A percentile compares a stretch with the other conserved stretches of the same genome.
Conservation (phyloP, 2,329 filamentous ascomycete species). For the Calonectria montana region DNA sequence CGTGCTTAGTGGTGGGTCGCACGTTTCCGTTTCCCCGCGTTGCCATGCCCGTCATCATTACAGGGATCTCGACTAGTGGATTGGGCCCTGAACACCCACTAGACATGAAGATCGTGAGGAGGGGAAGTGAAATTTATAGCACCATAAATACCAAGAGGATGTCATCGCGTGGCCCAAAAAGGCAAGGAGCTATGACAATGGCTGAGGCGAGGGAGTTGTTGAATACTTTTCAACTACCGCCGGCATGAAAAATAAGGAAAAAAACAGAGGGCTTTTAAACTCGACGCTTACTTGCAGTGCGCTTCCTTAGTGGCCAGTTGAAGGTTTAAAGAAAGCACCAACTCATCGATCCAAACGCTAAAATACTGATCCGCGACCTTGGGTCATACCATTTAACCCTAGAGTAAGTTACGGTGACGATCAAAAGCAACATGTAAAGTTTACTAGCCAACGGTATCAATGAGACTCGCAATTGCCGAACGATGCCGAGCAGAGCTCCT, state of each 20-base stretch:
- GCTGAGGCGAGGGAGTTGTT: background rate
- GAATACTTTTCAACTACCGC: background rate
- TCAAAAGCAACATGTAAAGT: background rate
- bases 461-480: constrained; percentile 3
- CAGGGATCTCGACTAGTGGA: background rate
- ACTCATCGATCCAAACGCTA: background rate
- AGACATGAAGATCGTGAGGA: background rate
- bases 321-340: background rate
- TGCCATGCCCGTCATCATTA: background rate
- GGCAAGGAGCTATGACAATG: background rate
- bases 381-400: background rate
- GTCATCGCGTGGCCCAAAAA: background rate
- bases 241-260: background rate
- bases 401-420: background rate
- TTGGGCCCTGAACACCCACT: background rate
- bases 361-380: background rate
- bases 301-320: background rate
- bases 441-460: background rate
- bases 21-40: constrained; percentile 17
- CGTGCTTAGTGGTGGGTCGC: constrained; percentile 20
- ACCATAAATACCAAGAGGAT: background rate
- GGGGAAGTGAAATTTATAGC: background rate
- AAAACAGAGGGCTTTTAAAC: background rate
- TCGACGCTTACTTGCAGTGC: background rate
- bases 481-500: constrained; percentile 22